Evolutionary conservation across 306 rosid genomes (phyloP).

Genomic region (Arachis stenosperma): DNA sequence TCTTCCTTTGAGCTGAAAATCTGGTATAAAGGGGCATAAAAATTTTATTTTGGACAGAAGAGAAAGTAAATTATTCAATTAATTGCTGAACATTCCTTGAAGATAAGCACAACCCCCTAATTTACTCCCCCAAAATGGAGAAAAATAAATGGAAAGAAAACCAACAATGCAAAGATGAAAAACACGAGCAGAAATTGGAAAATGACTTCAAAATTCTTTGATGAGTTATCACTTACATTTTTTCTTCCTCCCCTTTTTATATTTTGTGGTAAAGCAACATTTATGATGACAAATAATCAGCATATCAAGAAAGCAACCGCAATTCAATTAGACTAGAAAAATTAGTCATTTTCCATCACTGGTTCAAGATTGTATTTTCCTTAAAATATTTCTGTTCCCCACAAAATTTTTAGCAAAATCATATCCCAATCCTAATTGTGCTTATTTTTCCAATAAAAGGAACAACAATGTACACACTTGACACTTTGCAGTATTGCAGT

Average conservation of each 20-base stretch:
- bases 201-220: constrained; percentile 28
- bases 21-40: constrained; percentile 45
- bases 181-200: constrained; percentile 15
- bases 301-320: constrained; percentile 28
- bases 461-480: constrained; percentile 26
- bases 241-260: not conserved
- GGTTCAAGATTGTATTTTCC: not conserved
- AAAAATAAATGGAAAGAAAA: constrained; percentile 9
- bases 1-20: constrained; percentile 86
- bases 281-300: constrained; percentile 15
- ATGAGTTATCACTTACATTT: not conserved
- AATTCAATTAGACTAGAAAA: constrained; percentile 36
- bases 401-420: constrained; percentile 21
- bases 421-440: constrained; percentile 18
- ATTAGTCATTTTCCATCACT: constrained; percentile 16
- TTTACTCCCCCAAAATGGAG: constrained; percentile 14
- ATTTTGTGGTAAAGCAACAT: constrained; percentile 20
- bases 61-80: not conserved
- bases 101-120: constrained; percentile 16
- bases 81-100: constrained; percentile 19
- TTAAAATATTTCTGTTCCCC: constrained; percentile 22
- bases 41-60: constrained; percentile 12
- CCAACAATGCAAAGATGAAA: constrained; percentile 27
- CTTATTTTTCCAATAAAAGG: constrained; percentile 4
- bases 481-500: constrained; percentile 23